Conservation (phyloP, 768 basidiomycete genomes). For the Phanerochaete sordida region DNA sequence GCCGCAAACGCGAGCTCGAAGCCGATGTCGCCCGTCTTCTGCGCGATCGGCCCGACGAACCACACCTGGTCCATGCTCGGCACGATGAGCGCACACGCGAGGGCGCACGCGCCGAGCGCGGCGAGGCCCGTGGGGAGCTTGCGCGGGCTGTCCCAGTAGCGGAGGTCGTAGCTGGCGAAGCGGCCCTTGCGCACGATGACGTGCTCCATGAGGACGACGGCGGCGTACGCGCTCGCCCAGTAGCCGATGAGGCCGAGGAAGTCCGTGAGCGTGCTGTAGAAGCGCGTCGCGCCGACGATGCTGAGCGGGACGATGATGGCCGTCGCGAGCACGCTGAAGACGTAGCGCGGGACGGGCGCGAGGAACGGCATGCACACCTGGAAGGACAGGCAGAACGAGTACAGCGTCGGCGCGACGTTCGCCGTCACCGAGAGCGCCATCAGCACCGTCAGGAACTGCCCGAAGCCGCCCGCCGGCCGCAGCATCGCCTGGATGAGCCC, state of each 20-base stretch:
- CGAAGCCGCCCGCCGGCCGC: slow-evolving; percentile 57
- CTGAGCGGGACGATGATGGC: slow-evolving; percentile 69
- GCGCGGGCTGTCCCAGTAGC: slow-evolving; percentile 50
- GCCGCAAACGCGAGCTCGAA: slow-evolving; percentile 56
- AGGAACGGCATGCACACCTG: slow-evolving; percentile 65
- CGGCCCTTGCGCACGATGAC: slow-evolving; percentile 53
- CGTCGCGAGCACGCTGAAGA: slow-evolving; percentile 63
- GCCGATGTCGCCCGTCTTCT: slow-evolving; percentile 65
- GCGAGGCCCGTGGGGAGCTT: slow-evolving; percentile 61
- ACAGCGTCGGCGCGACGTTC: slow-evolving; percentile 81
- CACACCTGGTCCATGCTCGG: slow-evolving; percentile 71
- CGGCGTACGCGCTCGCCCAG: slow-evolving; percentile 47
- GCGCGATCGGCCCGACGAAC: slow-evolving; percentile 68
- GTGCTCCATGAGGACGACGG: slow-evolving; percentile 64
- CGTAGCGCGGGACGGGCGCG: slow-evolving; percentile 59
- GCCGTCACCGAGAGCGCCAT: slow-evolving; percentile 74
- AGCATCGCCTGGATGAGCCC: slow-evolving; percentile 63
- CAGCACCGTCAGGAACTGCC: slow-evolving; percentile 68
- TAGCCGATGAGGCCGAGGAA: slow-evolving; percentile 62
- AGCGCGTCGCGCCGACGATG: slow-evolving; percentile 65
- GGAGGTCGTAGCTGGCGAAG: slow-evolving; percentile 45
- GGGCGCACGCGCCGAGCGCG: slow-evolving; percentile 47
- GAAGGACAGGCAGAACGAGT: slow-evolving; percentile 72
- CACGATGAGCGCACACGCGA: slow-evolving; percentile 54
- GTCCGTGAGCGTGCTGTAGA: slow-evolving; percentile 61